Percentiles rank a stretch among this genome's conserved stretches.
Evolutionary conservation across 2,329 filamentous ascomycete genomes (phyloP).

Genomic region (Davidsoniella virescens): DNA sequence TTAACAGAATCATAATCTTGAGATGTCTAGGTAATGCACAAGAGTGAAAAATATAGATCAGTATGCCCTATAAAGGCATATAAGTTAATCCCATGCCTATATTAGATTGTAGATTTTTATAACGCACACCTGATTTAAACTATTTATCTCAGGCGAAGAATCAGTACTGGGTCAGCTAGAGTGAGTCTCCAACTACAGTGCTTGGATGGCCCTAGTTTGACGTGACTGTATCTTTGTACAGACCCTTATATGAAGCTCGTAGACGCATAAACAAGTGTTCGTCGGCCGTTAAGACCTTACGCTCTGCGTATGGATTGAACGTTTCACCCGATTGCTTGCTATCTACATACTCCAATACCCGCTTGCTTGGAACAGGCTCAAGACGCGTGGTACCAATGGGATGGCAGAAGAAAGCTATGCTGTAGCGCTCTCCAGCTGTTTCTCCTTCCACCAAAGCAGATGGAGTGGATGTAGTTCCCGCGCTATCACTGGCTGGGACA

Average conservation of each 20-base stretch:
- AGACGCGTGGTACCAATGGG: conserved; percentile 37
- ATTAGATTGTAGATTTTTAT: too few species aligned
- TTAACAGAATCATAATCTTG: too few species aligned
- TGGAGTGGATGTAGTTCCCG: background rate
- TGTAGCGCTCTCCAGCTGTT: conserved; percentile 39
- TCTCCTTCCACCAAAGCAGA: conserved; percentile 6
- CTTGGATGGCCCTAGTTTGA: background rate
- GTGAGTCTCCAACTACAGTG: too few species aligned
- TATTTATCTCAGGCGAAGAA: too few species aligned
- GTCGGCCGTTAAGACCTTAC: conserved; percentile 43
- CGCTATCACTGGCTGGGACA: conserved; percentile 30
- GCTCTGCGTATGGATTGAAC: conserved; percentile 32
- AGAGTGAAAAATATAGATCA: too few species aligned
- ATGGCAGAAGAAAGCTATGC: conserved; percentile 54
- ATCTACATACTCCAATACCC: conserved; percentile 29
- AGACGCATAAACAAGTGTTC: conserved; percentile 48
- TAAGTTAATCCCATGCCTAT: too few species aligned
- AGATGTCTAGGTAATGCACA: too few species aligned
- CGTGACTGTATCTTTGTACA: conserved; percentile 30
- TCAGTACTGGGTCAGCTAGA: too few species aligned
- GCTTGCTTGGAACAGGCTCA: conserved; percentile 42
- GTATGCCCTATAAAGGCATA: too few species aligned
- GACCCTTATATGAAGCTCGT: conserved; percentile 38
- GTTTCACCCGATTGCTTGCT: conserved; percentile 19
- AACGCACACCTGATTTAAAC: too few species aligned